These are phyloP conservation scores for Durio zibethinus DNA, from an alignment of 345 rosid species.

Conservation along the genomic window DNA sequence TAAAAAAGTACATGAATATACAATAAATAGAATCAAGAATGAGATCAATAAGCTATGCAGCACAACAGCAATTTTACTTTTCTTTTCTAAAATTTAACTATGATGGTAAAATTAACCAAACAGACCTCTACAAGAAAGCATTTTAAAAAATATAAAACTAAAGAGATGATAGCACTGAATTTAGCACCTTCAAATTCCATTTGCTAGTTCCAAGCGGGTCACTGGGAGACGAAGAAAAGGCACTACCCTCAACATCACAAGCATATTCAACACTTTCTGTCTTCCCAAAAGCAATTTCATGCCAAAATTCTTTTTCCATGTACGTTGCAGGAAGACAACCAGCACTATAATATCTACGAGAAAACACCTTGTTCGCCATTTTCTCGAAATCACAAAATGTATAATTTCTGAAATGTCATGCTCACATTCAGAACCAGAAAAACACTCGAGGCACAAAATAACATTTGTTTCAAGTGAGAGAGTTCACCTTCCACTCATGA, in stretches of 20 bases:
- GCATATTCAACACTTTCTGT: constrained; percentile 99
- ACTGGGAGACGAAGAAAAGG: constrained; percentile 83
- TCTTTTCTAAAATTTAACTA: neutral
- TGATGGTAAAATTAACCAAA: constrained; percentile 6
- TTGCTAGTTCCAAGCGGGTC: constrained; percentile 98
- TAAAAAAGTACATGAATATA: neutral
- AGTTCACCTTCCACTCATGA: constrained; percentile 95
- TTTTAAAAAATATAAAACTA: neutral
- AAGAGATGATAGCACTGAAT: constrained; percentile 23
- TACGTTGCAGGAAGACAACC: constrained; percentile 83
- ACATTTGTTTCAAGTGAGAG: constrained; percentile 17
- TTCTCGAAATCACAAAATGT: constrained; percentile 95
- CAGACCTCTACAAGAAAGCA: neutral
- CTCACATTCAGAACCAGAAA: constrained; percentile 28
- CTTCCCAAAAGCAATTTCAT: constrained; percentile 93
- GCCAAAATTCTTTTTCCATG: constrained; percentile 99
- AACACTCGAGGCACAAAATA: constrained; percentile 10
- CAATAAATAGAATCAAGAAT: neutral
- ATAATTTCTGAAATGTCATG: constrained; percentile 69
- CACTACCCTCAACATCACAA: constrained; percentile 99
- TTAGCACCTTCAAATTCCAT: constrained; percentile 92
- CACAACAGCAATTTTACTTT: neutral
- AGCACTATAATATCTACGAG: constrained; percentile 88
- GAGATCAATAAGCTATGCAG: neutral
- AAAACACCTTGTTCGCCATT: constrained; percentile 96